phyloP scores from a whole-genome alignment of 2,329 filamentous ascomycete genomes.

The Ophiostoma populinum region DNA sequence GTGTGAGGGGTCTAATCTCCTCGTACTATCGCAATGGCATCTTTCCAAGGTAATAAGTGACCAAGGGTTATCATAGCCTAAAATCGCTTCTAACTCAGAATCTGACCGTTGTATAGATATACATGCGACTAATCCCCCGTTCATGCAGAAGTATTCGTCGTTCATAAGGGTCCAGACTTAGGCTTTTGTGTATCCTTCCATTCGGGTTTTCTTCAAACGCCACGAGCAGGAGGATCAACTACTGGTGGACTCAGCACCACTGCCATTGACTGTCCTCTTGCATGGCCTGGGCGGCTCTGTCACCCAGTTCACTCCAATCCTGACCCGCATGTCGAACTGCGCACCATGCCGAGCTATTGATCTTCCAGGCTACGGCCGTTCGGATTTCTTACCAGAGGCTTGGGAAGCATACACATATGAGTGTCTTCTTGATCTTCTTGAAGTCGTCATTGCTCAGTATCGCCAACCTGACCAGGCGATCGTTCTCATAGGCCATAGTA shows the following conservation, averaged over 20 bases:
- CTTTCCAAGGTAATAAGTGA: no score
- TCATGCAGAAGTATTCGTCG: constrained; percentile 61
- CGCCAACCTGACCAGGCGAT: constrained; percentile 56
- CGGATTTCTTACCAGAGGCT: constrained; percentile 48
- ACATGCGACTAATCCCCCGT: constrained; percentile 51
- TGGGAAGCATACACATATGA: constrained; percentile 70
- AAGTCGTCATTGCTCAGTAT: constrained; percentile 55
- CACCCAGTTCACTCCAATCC: constrained; percentile 67
- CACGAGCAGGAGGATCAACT: constrained; percentile 74
- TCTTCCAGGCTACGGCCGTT: constrained; percentile 75
- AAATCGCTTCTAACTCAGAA: no score
- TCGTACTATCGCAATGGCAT: no score
- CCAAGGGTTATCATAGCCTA: no score
- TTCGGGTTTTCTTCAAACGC: constrained; percentile 69
- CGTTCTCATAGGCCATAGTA: constrained; percentile 72
- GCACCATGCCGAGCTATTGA: constrained; percentile 80
- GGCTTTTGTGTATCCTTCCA: constrained; percentile 50
- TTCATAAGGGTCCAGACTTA: constrained; percentile 57
- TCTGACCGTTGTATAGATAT: no score
- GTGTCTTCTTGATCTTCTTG: constrained; percentile 58
- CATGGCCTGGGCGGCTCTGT: constrained; percentile 88
- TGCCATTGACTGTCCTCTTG: constrained; percentile 78
- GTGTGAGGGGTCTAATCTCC: no score
- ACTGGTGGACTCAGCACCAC: constrained; percentile 49
- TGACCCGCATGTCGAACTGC: constrained; percentile 66